These are phyloP conservation scores for Dissophora globulifera DNA, from an alignment of 192 early-diverging fungal genomes.

Conservation along the genomic window DNA sequence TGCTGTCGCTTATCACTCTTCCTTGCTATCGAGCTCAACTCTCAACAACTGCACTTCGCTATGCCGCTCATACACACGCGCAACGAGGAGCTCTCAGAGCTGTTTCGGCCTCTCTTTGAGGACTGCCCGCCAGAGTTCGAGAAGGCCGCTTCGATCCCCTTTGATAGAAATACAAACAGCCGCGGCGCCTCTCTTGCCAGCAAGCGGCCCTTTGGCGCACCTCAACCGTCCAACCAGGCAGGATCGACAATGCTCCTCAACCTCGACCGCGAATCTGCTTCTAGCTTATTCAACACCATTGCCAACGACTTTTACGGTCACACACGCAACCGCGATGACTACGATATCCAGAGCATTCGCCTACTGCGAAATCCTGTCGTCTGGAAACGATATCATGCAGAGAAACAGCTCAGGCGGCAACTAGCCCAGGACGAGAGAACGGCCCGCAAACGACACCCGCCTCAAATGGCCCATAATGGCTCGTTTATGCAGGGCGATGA, in stretches of 20 bases:
- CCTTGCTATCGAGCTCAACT: no score
- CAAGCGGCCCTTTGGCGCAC: no score
- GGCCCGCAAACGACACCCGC: no score
- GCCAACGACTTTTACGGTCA: slow-evolving; percentile 18
- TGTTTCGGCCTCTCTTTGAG: slow-evolving; percentile 24
- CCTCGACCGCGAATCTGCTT: slow-evolving; percentile 6
- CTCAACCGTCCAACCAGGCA: background rate
- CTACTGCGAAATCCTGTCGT: slow-evolving; percentile 28
- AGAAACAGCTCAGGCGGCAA: slow-evolving; percentile 28
- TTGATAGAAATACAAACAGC: no score
- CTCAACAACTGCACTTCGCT: no score
- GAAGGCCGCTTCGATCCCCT: background rate
- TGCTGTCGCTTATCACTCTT: no score
- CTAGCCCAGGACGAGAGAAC: background rate
- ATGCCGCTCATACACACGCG: slow-evolving; percentile 22
- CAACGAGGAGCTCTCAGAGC: slow-evolving; percentile 17
- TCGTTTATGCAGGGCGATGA: slow-evolving; percentile 1
- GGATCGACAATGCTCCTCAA: slow-evolving; percentile 17
- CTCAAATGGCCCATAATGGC: no score
- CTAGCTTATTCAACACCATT: background rate
- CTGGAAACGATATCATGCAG: slow-evolving; percentile 41
- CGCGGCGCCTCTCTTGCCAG: no score
- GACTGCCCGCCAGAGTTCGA: slow-evolving; percentile 13
- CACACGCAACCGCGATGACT: slow-evolving; percentile 15
- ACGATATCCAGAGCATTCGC: slow-evolving; percentile 14